Percentiles rank a stretch among this genome's conserved stretches.
Conservation (phyloP, 768 basidiomycete species). For the Russula sp. region DNA sequence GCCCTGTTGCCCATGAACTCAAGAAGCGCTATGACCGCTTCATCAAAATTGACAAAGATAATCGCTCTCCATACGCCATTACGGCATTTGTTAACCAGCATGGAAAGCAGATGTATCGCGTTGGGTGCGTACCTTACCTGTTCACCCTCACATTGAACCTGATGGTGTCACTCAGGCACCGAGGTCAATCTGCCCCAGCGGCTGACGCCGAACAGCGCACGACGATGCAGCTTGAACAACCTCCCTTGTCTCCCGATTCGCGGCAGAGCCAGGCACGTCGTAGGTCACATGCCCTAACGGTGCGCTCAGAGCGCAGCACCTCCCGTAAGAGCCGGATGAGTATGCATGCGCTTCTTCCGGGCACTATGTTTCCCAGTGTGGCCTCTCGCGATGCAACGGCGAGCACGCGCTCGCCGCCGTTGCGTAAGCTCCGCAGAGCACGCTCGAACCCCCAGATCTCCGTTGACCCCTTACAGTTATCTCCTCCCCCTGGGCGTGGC, state of each 20-base stretch:
- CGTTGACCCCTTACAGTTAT: constrained; percentile 29
- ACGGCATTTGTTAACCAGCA: constrained; percentile 82
- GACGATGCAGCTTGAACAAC: constrained; percentile 25
- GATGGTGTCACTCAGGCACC: constrained; percentile 43
- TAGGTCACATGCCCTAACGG: constrained; percentile 16
- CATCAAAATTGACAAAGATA: constrained; percentile 60
- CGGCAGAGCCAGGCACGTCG: constrained; percentile 9
- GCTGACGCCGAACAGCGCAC: constrained; percentile 49
- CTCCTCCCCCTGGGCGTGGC: constrained; percentile 48
- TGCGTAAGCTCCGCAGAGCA: constrained; percentile 66
- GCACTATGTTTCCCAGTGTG: constrained; percentile 49
- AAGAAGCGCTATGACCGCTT: constrained; percentile 73
- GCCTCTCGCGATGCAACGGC: constrained; percentile 23
- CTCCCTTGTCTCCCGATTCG: constrained; percentile 20
- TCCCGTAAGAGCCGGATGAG: constrained; percentile 62
- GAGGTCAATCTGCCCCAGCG: constrained; percentile 60
- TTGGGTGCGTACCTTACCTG: constrained; percentile 54
- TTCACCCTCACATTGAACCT: background rate
- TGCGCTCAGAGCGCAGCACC: constrained; percentile 27
- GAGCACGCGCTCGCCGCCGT: constrained; percentile 37
- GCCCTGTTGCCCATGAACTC: constrained; percentile 68
- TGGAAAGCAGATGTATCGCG: constrained; percentile 72
- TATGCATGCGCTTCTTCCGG: constrained; percentile 54
- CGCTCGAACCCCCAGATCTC: constrained; percentile 66
- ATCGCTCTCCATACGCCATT: constrained; percentile 76